These are phyloP conservation scores for Coix lacrymajobi DNA, from an alignment of 176 grass and related monocot species.

Conservation along the genomic window DNA sequence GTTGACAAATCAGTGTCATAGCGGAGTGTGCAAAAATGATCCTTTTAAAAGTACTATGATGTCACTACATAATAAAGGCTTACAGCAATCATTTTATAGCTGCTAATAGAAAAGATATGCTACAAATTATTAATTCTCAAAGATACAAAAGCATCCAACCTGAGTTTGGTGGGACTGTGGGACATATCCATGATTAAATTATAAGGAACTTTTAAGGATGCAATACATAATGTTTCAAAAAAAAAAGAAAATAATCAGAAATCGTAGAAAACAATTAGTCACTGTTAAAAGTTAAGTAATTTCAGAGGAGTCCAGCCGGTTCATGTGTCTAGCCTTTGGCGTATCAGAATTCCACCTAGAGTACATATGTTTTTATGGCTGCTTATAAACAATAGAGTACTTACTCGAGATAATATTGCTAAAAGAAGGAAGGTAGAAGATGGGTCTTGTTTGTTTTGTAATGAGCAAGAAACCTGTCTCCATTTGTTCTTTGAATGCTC, in stretches of 20 bases:
- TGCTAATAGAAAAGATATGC: background rate
- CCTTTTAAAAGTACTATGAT: background rate
- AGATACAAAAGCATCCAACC: background rate
- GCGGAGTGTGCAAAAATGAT: background rate
- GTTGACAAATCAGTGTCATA: conserved; percentile 26
- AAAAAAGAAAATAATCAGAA: background rate
- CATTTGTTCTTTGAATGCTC: too few species aligned
- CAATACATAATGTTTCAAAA: background rate
- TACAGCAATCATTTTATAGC: background rate
- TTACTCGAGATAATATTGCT: too few species aligned
- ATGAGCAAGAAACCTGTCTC: too few species aligned
- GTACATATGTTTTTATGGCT: too few species aligned
- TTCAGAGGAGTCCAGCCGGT: too few species aligned
- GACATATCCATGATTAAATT: background rate
- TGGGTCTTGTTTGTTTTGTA: too few species aligned
- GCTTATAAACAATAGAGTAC: too few species aligned
- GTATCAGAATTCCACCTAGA: too few species aligned
- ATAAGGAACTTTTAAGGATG: background rate
- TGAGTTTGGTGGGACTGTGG: background rate
- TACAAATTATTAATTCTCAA: background rate
- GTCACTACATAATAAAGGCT: background rate
- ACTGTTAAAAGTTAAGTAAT: background rate
- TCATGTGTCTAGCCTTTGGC: too few species aligned
- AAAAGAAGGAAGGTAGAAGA: too few species aligned
- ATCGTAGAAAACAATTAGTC: background rate